A percentile compares a stretch with the other conserved stretches of the same genome.
phyloP scores from a whole-genome alignment of 192 early-diverging fungal genomes.

The Phlyctochytrium bullatum region DNA sequence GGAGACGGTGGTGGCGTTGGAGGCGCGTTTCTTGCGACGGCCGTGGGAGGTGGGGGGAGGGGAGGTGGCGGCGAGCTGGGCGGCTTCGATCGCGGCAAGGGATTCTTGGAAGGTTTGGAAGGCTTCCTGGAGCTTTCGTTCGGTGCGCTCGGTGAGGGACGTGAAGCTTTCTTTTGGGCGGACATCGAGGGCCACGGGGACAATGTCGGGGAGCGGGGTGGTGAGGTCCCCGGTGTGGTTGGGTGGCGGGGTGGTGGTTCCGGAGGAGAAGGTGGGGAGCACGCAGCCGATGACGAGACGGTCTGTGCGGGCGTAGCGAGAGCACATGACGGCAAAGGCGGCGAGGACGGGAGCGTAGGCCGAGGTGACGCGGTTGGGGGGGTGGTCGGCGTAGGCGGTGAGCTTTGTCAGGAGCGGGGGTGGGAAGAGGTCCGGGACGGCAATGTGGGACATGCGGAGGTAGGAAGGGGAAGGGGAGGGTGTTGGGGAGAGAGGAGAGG shows the following conservation, averaged over 20 bases:
- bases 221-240: background rate
- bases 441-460: no score
- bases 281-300: background rate
- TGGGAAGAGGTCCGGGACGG: no score
- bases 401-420: no score
- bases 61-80: background rate
- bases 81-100: background rate
- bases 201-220: background rate
- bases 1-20: no score
- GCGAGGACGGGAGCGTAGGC: background rate
- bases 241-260: background rate
- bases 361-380: background rate
- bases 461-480: no score
- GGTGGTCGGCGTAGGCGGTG: constrained; percentile 1
- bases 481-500: no score
- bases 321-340: background rate
- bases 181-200: background rate
- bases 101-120: background rate
- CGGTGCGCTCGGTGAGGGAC: background rate
- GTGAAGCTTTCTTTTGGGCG: background rate
- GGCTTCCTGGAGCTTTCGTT: background rate
- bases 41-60: no score
- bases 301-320: background rate
- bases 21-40: no score
- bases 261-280: background rate